phyloP scores from a whole-genome alignment of 2,329 filamentous ascomycete genomes.

The Fusarium liriodendri region DNA sequence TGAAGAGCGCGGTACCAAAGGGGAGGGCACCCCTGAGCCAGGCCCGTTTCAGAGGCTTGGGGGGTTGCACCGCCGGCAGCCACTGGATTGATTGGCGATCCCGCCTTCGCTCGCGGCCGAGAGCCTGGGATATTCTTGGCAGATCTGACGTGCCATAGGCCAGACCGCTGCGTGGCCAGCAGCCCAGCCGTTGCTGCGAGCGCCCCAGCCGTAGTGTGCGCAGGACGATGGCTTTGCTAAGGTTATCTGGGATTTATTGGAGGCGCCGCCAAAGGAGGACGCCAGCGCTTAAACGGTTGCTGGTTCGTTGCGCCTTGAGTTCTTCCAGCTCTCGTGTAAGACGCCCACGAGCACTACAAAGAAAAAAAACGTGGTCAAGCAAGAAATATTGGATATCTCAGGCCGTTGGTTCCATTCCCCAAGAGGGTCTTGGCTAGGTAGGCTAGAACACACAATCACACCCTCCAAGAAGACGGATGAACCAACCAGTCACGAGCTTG shows the following conservation, averaged over 20 bases:
- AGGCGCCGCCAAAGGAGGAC: slow-evolving; percentile 1
- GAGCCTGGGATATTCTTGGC: slow-evolving; percentile 37
- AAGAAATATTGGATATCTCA: slow-evolving; percentile 16
- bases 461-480: slow-evolving; percentile 7
- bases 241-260: background rate
- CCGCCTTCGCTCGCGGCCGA: slow-evolving; percentile 18
- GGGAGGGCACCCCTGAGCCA: slow-evolving; percentile 27
- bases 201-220: slow-evolving; percentile 27
- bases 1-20: slow-evolving; percentile 24
- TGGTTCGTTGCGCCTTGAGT: slow-evolving; percentile 19
- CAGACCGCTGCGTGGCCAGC: background rate
- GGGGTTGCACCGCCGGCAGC: slow-evolving; percentile 24
- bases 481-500: slow-evolving; percentile 17
- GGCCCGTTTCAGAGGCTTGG: slow-evolving; percentile 42
- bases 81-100: slow-evolving; percentile 26
- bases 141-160: slow-evolving; percentile 40
- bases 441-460: slow-evolving; percentile 15
- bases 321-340: slow-evolving; percentile 16
- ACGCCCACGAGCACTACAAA: background rate
- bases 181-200: slow-evolving; percentile 25
- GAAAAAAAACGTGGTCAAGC: background rate
- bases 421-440: background rate
- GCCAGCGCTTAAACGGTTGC: slow-evolving; percentile 21
- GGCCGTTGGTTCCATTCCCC: slow-evolving; percentile 13
- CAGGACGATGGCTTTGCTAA: slow-evolving; percentile 1